Evolutionary conservation across 169 alveolate genomes (phyloP), one percentile per base, ranked within the genome.

Genomic region (Plasmodium inui): DNA sequence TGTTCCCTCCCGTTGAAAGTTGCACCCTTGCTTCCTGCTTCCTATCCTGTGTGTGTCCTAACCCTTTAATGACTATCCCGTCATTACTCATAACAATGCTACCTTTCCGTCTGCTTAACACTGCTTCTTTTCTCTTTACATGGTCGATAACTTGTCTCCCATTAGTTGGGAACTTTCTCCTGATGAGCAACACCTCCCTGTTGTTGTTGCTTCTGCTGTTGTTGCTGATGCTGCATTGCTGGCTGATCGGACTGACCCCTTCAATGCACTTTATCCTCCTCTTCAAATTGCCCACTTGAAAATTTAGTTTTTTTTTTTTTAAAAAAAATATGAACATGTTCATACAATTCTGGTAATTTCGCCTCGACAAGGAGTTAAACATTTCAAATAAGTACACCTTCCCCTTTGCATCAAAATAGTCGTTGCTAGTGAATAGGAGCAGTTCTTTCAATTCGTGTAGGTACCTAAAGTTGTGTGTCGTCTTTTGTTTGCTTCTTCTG

Each of bases 271-370:
- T 50, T 50, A 12, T 50, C 61, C 22, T 50, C 61, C 8, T 50
- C 61, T 14, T 50, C 61, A 50, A 50, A 14, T 50, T 50, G 7
- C 19, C 8, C 8, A 2, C 61, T 50, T 50, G 9, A 50, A 50
- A 50, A 50, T 50, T 50, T 67, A 5, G 0, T 67, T 67, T 67
- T 67, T 7, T 10, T 26, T 67, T 67, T 28, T 67, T 67, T 67
- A 67, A 67, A 67, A 67, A 67, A 67, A 67, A 67, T 67, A 67
- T 67, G 76, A 67, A 67, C 76, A 28, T 67, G 76, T 67, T 67
- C 76, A 67, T 67, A 67, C 76, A 67, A 67, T 26, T 28, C 5
- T 26, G 76, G 76, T 67, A 67, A 6, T 67, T 67, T 22, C 37
- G 30, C 37, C 9, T 67, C 17, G 76, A 67, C n/a, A 67, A 28